Evolutionary conservation across 305 asterid species (phyloP).

Genomic region (Fraxinus nigra): DNA sequence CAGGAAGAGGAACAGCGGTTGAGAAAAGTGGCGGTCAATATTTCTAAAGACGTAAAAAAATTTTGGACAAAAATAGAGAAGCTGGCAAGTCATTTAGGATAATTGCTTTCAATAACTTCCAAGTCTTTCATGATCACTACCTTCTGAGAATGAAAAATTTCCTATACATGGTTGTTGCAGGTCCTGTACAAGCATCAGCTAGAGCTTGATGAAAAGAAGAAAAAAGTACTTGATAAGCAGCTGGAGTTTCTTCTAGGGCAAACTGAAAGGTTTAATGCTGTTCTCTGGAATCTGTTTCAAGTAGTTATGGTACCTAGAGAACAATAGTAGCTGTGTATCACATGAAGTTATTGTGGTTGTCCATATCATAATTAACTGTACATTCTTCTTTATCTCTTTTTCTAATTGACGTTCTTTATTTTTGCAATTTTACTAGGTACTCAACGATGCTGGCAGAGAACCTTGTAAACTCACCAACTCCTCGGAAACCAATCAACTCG

Average conservation of each 20-base stretch:
- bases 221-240: slow-evolving; percentile 91
- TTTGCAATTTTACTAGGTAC: slow-evolving; percentile 51
- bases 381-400: not conserved
- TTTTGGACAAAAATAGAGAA: slow-evolving; percentile 97
- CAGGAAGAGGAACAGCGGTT: slow-evolving; percentile 95
- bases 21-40: slow-evolving; percentile 81
- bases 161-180: slow-evolving; percentile 41
- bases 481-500: slow-evolving; percentile 38
- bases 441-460: slow-evolving; percentile 99
- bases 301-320: not conserved
- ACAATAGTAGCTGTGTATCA: not conserved
- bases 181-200: slow-evolving; percentile 92
- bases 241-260: slow-evolving; percentile 98
- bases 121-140: slow-evolving; percentile 1
- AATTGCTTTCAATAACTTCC: slow-evolving; percentile 4
- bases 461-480: slow-evolving; percentile 66
- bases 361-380: not conserved
- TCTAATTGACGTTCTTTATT: slow-evolving; percentile 15
- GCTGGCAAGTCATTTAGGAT: slow-evolving; percentile 58
- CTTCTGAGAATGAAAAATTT: slow-evolving; percentile 20
- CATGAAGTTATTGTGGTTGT: not conserved
- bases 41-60: slow-evolving; percentile 93
- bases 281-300: not conserved
- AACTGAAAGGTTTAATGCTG: slow-evolving; percentile 75
- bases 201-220: slow-evolving; percentile 88